These are phyloP conservation scores for Triangularia verruculosa DNA, from an alignment of 2,329 filamentous ascomycete genomes.

Conservation along the genomic window DNA sequence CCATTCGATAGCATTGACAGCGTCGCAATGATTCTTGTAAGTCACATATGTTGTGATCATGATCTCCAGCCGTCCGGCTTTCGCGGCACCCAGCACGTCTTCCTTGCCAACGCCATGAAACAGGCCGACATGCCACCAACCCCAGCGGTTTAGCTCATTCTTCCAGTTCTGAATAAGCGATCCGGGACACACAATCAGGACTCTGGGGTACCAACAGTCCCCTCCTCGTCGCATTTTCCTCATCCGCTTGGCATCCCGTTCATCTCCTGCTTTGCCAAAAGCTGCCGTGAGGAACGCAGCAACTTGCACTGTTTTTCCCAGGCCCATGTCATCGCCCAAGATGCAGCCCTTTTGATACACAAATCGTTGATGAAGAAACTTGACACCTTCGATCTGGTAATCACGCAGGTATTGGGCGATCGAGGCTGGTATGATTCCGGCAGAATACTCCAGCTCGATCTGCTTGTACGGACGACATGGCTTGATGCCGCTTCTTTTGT, in stretches of 20 bases:
- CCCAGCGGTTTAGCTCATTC: slow-evolving; percentile 82
- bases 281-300: slow-evolving; percentile 87
- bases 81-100: slow-evolving; percentile 67
- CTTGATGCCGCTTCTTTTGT: slow-evolving; percentile 50
- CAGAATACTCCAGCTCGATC: slow-evolving; percentile 70
- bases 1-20: slow-evolving; percentile 83
- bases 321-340: slow-evolving; percentile 93
- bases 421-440: slow-evolving; percentile 78
- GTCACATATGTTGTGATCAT: slow-evolving; percentile 94
- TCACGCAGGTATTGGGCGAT: slow-evolving; percentile 89
- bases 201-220: slow-evolving; percentile 74
- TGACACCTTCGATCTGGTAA: slow-evolving; percentile 83
- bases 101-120: slow-evolving; percentile 73
- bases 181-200: slow-evolving; percentile 85
- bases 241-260: slow-evolving; percentile 82
- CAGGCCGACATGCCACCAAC: slow-evolving; percentile 86
- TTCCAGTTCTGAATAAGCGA: slow-evolving; percentile 89
- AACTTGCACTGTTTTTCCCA: slow-evolving; percentile 96
- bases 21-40: slow-evolving; percentile 71
- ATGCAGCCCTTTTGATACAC: slow-evolving; percentile 89
- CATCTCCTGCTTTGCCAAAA: slow-evolving; percentile 91
- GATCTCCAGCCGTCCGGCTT: slow-evolving; percentile 76
- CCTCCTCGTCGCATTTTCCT: slow-evolving; percentile 70
- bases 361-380: slow-evolving; percentile 84
- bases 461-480: slow-evolving; percentile 71